Percentiles rank a stretch among this genome's conserved stretches.
Evolutionary conservation across 2,329 filamentous ascomycete species (phyloP).

Genomic region (Exophiala xenobiotica): DNA sequence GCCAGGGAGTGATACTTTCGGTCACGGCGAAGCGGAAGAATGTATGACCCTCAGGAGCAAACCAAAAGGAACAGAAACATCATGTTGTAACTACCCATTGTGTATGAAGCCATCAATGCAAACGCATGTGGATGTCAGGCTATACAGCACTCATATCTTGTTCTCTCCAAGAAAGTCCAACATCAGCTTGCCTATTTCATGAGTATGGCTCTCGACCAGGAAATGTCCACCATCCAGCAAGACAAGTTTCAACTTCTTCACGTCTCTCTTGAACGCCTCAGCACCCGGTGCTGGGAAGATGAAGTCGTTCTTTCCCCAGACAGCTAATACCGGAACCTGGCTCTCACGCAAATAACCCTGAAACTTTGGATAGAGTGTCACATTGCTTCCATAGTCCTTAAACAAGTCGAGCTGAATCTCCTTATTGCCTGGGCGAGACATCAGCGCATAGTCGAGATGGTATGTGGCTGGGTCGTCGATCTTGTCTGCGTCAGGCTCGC

Average conservation of each 20-base stretch:
- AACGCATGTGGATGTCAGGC: too few relatives aligned
- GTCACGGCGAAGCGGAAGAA: too few relatives aligned
- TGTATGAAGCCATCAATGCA: too few relatives aligned
- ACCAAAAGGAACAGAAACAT: too few relatives aligned
- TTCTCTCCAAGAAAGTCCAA: conserved; percentile 37
- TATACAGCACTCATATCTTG: conserved; percentile 8
- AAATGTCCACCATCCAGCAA: conserved; percentile 60
- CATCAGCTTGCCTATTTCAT: conserved; percentile 39
- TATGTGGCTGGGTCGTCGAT: conserved; percentile 38
- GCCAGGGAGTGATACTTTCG: too few relatives aligned
- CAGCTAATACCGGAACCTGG: conserved; percentile 55
- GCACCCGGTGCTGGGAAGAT: conserved; percentile 50
- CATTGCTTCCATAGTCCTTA: conserved; percentile 57
- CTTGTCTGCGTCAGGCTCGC: conserved; percentile 27
- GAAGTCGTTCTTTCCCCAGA: conserved; percentile 59
- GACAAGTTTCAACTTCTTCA: conserved; percentile 49
- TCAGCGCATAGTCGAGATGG: conserved; percentile 52
- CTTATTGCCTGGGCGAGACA: conserved; percentile 51
- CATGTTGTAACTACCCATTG: neutral
- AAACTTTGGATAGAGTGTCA: conserved; percentile 54
- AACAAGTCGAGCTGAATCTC: conserved; percentile 59
- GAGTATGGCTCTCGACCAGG: conserved; percentile 45
- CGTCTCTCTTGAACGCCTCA: conserved; percentile 54
- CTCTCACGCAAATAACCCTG: conserved; percentile 55
- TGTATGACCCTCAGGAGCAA: too few relatives aligned